These are phyloP conservation scores for Penicillium ucsense DNA, from an alignment of 495 filamentous ascomycete genomes.

Conservation along the genomic window DNA sequence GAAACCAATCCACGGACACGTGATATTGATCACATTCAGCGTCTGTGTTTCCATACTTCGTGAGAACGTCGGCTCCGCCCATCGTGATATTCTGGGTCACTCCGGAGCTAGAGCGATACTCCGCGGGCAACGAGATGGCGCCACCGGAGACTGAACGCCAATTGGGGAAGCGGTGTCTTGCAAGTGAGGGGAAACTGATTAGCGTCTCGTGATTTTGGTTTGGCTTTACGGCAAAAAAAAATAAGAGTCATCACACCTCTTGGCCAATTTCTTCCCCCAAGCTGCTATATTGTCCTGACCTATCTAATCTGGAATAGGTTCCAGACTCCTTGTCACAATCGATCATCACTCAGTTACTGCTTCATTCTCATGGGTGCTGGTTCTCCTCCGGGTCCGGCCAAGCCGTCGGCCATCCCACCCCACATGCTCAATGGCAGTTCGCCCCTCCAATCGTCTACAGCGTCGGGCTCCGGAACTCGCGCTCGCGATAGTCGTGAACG, in stretches of 20 bases:
- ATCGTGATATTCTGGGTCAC: too few relatives aligned
- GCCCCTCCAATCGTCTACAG: conserved; percentile 26
- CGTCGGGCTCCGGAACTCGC: conserved; percentile 4
- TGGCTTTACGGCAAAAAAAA: conserved; percentile 15
- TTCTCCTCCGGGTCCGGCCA: conserved; percentile 24
- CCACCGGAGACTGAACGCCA: not conserved
- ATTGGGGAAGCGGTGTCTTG: conserved; percentile 7
- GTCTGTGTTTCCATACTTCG: too few relatives aligned
- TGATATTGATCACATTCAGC: too few relatives aligned
- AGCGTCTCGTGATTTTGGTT: conserved; percentile 13
- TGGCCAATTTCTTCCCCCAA: not conserved
- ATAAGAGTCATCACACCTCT: conserved; percentile 8
- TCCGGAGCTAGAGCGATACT: not conserved
- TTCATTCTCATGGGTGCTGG: conserved; percentile 28
- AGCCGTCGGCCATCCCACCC: conserved; percentile 39
- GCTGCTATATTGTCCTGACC: too few relatives aligned
- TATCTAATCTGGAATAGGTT: too few relatives aligned
- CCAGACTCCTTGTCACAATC: too few relatives aligned
- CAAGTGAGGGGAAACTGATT: conserved; percentile 7
- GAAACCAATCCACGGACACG: too few relatives aligned
- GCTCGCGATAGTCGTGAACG: conserved; percentile 38
- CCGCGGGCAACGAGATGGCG: conserved; percentile 6
- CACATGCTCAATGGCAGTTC: conserved; percentile 40
- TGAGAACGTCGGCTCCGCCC: too few relatives aligned
- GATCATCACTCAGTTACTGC: too few relatives aligned